Evolutionary conservation across 2,329 filamentous ascomycete genomes (phyloP).

Genomic region (Chalaropsis thielavioides): DNA sequence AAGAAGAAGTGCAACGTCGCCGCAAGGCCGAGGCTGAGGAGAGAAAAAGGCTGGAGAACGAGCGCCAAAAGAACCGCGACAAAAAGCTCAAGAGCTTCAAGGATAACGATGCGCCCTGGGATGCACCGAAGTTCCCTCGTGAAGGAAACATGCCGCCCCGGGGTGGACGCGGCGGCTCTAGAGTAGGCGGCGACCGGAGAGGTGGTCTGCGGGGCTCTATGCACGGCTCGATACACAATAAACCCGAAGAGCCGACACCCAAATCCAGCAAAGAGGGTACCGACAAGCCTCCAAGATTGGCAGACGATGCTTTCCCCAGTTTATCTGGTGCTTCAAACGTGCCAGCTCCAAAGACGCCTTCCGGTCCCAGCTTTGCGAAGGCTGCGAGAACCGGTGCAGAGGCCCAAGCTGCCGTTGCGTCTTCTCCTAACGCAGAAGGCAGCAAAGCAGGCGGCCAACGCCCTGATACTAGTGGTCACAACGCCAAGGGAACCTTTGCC

Average conservation of each 20-base stretch:
- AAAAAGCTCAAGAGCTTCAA: constrained; percentile 46
- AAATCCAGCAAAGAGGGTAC: background rate
- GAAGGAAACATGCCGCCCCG: constrained; percentile 24
- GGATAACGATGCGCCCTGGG: constrained; percentile 41
- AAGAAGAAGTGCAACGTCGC: constrained; percentile 41
- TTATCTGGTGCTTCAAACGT: constrained; percentile 7
- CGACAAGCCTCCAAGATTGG: background rate
- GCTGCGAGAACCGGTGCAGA: constrained; percentile 16
- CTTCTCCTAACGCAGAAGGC: constrained; percentile 20
- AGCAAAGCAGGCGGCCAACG: background rate
- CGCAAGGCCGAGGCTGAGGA: constrained; percentile 38
- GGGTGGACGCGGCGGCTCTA: constrained; percentile 24
- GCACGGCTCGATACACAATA: constrained; percentile 22
- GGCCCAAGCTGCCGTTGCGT: constrained; percentile 19
- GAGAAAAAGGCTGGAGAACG: constrained; percentile 37
- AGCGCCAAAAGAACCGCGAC: constrained; percentile 45
- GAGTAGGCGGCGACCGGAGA: constrained; percentile 21
- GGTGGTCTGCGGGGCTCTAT: constrained; percentile 24
- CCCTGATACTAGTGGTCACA: too few relatives aligned
- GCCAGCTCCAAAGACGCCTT: constrained; percentile 7
- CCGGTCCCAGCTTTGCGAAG: constrained; percentile 15
- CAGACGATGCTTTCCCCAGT: constrained; percentile 10
- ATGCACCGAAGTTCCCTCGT: constrained; percentile 39
- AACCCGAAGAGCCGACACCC: background rate
- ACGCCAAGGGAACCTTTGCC: constrained; percentile 14